Conservation (phyloP, 495 filamentous ascomycete genomes). For the Penicillium maclennaniae region DNA sequence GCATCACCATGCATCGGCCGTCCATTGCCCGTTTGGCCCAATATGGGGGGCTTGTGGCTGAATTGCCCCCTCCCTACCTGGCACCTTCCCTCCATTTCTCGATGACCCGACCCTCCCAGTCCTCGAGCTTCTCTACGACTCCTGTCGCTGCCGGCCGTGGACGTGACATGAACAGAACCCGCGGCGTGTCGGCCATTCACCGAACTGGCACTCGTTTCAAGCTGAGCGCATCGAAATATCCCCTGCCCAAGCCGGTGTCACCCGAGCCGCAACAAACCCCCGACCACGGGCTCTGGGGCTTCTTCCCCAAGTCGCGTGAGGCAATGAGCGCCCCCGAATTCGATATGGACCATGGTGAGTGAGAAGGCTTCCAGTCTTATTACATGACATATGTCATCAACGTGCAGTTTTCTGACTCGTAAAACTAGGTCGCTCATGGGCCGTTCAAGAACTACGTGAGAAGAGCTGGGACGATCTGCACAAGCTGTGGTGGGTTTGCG, state of each 20-base stretch:
- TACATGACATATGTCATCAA: neutral
- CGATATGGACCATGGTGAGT: constrained; percentile 61
- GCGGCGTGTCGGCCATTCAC: constrained; percentile 77
- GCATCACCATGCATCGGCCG: constrained; percentile 40
- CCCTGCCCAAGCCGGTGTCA: constrained; percentile 68
- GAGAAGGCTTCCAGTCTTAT: neutral
- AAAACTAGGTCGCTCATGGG: constrained; percentile 69
- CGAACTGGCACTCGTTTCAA: constrained; percentile 70
- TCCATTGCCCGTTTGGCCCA: constrained; percentile 32
- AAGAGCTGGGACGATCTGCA: constrained; percentile 96
- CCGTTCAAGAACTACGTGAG: constrained; percentile 75
- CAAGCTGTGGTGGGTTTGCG: constrained; percentile 89
- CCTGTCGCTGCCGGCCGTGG: constrained; percentile 33
- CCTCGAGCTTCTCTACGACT: constrained; percentile 46
- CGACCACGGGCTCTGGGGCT: constrained; percentile 89
- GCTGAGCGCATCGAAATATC: constrained; percentile 63
- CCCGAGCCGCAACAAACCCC: constrained; percentile 45
- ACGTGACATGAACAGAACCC: constrained; percentile 46
- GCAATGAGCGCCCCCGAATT: constrained; percentile 65
- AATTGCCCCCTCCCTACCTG: constrained; percentile 43
- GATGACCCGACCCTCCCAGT: constrained; percentile 30
- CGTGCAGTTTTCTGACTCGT: constrained; percentile 14
- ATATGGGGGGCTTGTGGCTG: constrained; percentile 32
- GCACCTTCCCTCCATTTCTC: constrained; percentile 44
- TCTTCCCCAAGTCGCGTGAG: constrained; percentile 68